A percentile compares a stretch with the other conserved stretches of the same genome.
phyloP scores from a whole-genome alignment of 2,329 filamentous ascomycete genomes.

The Tolypocladium ophioglossoides region DNA sequence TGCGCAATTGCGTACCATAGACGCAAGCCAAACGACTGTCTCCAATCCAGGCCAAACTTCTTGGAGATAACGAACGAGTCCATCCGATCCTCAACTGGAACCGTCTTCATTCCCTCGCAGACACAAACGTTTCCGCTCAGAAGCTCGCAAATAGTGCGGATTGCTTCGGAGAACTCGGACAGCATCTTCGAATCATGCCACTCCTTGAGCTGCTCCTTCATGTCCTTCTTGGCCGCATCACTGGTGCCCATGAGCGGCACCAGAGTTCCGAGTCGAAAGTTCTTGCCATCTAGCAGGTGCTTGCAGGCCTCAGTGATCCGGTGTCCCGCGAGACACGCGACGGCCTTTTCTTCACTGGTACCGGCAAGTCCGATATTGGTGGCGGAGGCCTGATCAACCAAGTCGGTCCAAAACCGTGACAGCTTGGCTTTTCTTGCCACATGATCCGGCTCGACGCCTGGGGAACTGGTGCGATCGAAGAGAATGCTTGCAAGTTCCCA shows the following conservation, averaged over 20 bases:
- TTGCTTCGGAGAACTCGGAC: slow-evolving; percentile 74
- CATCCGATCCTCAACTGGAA: slow-evolving; percentile 67
- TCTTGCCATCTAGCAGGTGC: slow-evolving; percentile 60
- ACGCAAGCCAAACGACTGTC: slow-evolving; percentile 81
- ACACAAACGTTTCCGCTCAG: slow-evolving; percentile 79
- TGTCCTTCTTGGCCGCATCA: slow-evolving; percentile 57
- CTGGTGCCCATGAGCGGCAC: slow-evolving; percentile 73
- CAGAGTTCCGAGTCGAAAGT: slow-evolving; percentile 77
- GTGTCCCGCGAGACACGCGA: slow-evolving; percentile 69
- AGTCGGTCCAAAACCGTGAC: slow-evolving; percentile 52
- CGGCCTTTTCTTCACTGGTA: slow-evolving; percentile 70
- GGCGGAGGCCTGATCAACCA: slow-evolving; percentile 51
- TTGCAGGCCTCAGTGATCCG: slow-evolving; percentile 76
- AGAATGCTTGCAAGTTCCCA: slow-evolving; percentile 84
- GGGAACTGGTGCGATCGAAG: slow-evolving; percentile 56
- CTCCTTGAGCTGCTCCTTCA: slow-evolving; percentile 68
- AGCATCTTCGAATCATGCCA: slow-evolving; percentile 79
- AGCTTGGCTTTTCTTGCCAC: slow-evolving; percentile 50
- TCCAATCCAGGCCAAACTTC: slow-evolving; percentile 83
- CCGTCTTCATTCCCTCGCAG: slow-evolving; percentile 65
- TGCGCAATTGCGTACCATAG: slow-evolving; percentile 75
- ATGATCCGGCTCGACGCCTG: slow-evolving; percentile 29
- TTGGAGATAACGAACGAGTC: slow-evolving; percentile 73
- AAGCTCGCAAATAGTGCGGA: slow-evolving; percentile 83
- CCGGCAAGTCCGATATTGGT: slow-evolving; percentile 46